These are phyloP conservation scores for Globisporangium paddicum DNA, from an alignment of 352 stramenopile genomes.

Conservation along the genomic window DNA sequence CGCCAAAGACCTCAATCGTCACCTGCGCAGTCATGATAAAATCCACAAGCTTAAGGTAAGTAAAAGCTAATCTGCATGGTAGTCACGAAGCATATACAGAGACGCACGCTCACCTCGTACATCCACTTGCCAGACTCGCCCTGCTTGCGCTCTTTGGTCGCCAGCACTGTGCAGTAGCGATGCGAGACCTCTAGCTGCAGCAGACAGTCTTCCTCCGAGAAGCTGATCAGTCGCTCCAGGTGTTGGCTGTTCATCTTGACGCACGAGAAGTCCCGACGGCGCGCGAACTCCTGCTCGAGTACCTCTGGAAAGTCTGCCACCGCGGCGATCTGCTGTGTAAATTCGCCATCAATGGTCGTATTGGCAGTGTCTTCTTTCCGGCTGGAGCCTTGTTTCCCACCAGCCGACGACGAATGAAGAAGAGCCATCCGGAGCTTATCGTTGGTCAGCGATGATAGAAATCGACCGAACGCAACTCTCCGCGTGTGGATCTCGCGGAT, in stretches of 20 bases:
- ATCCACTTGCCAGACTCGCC: slow-evolving; percentile 77
- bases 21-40: slow-evolving; percentile 2
- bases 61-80: background rate
- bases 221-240: slow-evolving; percentile 56
- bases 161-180: slow-evolving; percentile 64
- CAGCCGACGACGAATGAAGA: background rate
- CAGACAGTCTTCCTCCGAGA: slow-evolving; percentile 71
- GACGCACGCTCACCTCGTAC: slow-evolving; percentile 44
- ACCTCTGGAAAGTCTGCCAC: slow-evolving; percentile 53
- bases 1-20: slow-evolving; percentile 42
- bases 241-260: slow-evolving; percentile 66
- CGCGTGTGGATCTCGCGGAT: slow-evolving; percentile 61
- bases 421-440: slow-evolving; percentile 43
- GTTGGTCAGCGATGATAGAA: slow-evolving; percentile 51
- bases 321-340: slow-evolving; percentile 28
- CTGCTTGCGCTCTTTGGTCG: slow-evolving; percentile 64
- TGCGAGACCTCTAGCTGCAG: slow-evolving; percentile 61
- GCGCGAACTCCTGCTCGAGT: slow-evolving; percentile 53
- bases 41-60: background rate
- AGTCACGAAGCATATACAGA: background rate
- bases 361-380: background rate
- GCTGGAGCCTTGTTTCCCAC: background rate
- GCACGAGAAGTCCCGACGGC: slow-evolving; percentile 57
- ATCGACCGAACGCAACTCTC: slow-evolving; percentile 42
- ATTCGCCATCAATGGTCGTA: slow-evolving; percentile 23